A percentile compares a stretch with the other conserved stretches of the same genome.
Conservation (phyloP, 1,284 basidiomycete genomes). For the Cutaneotrichosporon arboriforme region DNA sequence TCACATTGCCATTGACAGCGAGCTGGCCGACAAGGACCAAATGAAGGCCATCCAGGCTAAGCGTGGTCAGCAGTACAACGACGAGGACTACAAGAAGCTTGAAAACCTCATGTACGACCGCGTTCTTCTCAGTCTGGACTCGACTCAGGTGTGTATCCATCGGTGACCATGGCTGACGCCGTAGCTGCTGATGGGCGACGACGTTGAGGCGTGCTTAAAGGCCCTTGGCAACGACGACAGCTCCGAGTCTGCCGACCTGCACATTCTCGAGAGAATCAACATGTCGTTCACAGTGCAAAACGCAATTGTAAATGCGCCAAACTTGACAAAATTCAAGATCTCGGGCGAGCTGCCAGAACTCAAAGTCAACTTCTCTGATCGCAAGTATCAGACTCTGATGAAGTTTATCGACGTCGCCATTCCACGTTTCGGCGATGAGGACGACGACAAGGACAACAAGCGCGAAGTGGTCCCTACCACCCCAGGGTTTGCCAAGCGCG, state of each 20-base stretch:
- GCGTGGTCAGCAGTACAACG: slow-evolving; percentile 76
- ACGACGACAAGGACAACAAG: slow-evolving; percentile 4
- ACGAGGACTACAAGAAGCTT: slow-evolving; percentile 80
- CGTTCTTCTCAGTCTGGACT: slow-evolving; percentile 74
- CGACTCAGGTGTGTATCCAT: slow-evolving; percentile 66
- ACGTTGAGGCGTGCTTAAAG: slow-evolving; percentile 72
- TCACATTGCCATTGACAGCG: slow-evolving; percentile 88
- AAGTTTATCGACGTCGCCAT: slow-evolving; percentile 86
- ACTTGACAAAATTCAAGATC: slow-evolving; percentile 84
- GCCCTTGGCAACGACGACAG: slow-evolving; percentile 54
- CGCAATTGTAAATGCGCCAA: slow-evolving; percentile 84
- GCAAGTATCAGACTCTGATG: slow-evolving; percentile 93
- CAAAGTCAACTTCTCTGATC: slow-evolving; percentile 89
- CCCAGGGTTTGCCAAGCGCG: slow-evolving; percentile 52
- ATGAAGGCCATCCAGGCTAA: slow-evolving; percentile 78
- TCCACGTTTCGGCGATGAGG: slow-evolving; percentile 67
- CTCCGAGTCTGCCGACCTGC: slow-evolving; percentile 56
- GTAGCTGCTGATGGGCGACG: slow-evolving; percentile 85
- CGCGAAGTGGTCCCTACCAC: slow-evolving; percentile 4
- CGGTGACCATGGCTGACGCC: neutral
- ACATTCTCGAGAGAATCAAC: slow-evolving; percentile 89
- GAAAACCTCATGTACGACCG: slow-evolving; percentile 98
- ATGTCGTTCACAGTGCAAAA: slow-evolving; percentile 87
- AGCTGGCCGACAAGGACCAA: slow-evolving; percentile 77
- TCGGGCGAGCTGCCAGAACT: slow-evolving; percentile 83